These are phyloP conservation scores for Trichoderma lentiforme DNA, from an alignment of 2,329 filamentous ascomycete species.

Conservation along the genomic window DNA sequence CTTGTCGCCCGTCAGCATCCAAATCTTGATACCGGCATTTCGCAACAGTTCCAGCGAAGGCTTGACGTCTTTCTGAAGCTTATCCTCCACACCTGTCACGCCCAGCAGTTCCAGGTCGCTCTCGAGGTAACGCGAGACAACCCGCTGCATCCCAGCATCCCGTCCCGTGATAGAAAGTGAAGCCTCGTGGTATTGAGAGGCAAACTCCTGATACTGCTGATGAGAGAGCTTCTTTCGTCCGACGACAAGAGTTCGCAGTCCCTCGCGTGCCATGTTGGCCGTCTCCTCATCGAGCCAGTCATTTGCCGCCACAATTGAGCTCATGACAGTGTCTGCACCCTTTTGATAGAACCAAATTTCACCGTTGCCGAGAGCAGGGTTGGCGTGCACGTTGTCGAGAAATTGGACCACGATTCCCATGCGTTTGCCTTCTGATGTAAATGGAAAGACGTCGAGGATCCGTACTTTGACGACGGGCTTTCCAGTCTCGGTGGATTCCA, in stretches of 20 bases:
- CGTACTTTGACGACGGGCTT: slow-evolving; percentile 76
- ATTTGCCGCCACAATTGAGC: slow-evolving; percentile 88
- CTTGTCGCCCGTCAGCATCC: slow-evolving; percentile 99
- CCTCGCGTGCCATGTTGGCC: slow-evolving; percentile 98
- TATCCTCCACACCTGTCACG: slow-evolving; percentile 98
- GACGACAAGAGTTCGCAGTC: slow-evolving; percentile 87
- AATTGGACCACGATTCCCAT: slow-evolving; percentile 98
- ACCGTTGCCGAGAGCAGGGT: slow-evolving; percentile 52
- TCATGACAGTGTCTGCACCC: slow-evolving; percentile 97
- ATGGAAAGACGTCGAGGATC: slow-evolving; percentile 93
- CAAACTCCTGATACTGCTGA: slow-evolving; percentile 79
- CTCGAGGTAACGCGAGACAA: slow-evolving; percentile 80
- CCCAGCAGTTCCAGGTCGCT: slow-evolving; percentile 86
- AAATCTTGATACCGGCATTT: slow-evolving; percentile 98
- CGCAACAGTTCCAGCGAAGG: slow-evolving; percentile 89
- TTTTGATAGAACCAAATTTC: slow-evolving; percentile 99
- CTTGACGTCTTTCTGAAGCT: slow-evolving; percentile 92
- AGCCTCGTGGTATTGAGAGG: slow-evolving; percentile 70
- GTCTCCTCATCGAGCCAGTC: slow-evolving; percentile 99
- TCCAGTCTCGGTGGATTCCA: slow-evolving; percentile 73
- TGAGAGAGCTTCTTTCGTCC: slow-evolving; percentile 82
- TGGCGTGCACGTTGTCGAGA: slow-evolving; percentile 51
- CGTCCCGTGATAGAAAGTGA: slow-evolving; percentile 75
- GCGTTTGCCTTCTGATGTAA: slow-evolving; percentile 94
- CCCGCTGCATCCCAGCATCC: slow-evolving; percentile 75